Evolutionary conservation across 768 basidiomycete species (phyloP).

Genomic region (Harrya chromipes): DNA sequence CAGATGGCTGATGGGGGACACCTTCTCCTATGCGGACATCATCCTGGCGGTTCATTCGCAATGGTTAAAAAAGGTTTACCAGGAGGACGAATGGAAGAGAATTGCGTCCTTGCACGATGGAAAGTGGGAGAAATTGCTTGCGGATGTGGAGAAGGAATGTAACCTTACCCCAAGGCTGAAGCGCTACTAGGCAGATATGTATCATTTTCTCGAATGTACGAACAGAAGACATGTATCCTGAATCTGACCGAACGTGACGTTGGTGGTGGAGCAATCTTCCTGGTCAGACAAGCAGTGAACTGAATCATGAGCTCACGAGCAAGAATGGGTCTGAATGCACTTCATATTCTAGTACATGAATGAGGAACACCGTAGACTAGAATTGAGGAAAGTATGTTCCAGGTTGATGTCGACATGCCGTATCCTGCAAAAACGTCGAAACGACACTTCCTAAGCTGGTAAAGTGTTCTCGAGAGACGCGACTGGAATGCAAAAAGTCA

Average conservation of each 20-base stretch:
- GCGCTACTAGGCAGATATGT: too few relatives aligned
- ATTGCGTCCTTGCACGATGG: conserved; percentile 25
- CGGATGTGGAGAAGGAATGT: conserved; percentile 27
- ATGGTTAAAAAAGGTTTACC: conserved; percentile 20
- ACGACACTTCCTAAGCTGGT: conserved; percentile 68
- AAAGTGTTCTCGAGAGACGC: conserved; percentile 51
- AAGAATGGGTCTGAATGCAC: background rate
- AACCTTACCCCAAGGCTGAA: too few relatives aligned
- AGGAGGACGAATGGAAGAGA: conserved; percentile 26
- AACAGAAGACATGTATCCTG: too few relatives aligned
- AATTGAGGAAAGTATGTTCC: conserved; percentile 39
- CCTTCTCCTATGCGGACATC: conserved; percentile 32
- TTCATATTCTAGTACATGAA: background rate
- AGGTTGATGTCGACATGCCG: conserved; percentile 62
- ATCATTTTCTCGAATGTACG: too few relatives aligned
- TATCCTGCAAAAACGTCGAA: conserved; percentile 46
- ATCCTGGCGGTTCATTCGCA: conserved; percentile 15
- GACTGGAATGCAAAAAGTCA: conserved; percentile 47
- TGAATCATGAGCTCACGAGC: background rate
- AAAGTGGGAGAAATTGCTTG: conserved; percentile 24
- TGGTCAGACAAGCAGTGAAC: too few relatives aligned
- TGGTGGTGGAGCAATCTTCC: too few relatives aligned
- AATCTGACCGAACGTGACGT: too few relatives aligned
- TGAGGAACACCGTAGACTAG: background rate
- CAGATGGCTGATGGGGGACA: conserved; percentile 30